phyloP scores from a whole-genome alignment of 1,284 basidiomycete species.

The Ustilago crameri region DNA sequence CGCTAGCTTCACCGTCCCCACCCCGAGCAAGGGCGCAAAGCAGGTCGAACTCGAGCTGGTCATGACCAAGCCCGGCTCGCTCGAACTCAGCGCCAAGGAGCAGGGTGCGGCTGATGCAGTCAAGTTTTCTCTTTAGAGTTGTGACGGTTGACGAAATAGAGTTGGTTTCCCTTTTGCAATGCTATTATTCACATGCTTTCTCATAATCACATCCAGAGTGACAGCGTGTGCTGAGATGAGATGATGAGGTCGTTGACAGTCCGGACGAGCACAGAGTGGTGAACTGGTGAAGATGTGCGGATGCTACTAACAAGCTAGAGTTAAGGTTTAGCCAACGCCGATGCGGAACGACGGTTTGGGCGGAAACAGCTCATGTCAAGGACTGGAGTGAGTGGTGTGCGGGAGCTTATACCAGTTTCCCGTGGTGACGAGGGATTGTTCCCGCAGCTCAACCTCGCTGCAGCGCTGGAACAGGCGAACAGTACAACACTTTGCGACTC shows the following conservation, averaged over 20 bases:
- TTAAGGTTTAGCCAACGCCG: background rate
- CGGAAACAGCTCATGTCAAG: too few species aligned
- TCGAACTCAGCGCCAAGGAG: conserved; percentile 35
- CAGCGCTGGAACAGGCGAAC: too few species aligned
- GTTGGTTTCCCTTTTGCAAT: background rate
- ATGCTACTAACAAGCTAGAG: background rate
- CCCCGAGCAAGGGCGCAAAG: conserved; percentile 31
- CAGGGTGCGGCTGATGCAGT: conserved; percentile 22
- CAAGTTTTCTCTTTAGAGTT: conserved; percentile 26
- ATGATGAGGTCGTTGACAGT: too few species aligned
- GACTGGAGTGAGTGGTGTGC: too few species aligned
- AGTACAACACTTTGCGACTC: too few species aligned
- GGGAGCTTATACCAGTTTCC: too few species aligned
- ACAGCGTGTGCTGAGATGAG: too few species aligned
- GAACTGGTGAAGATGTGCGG: too few species aligned
- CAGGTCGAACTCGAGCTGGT: conserved; percentile 40
- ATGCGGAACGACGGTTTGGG: too few species aligned
- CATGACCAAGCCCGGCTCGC: conserved; percentile 26
- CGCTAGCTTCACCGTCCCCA: conserved; percentile 45
- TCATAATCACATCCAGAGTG: background rate
- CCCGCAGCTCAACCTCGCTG: too few species aligned
- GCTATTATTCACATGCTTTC: background rate
- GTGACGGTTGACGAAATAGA: background rate
- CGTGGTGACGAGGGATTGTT: too few species aligned
- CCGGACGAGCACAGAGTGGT: too few species aligned